Conservation (phyloP, 768 basidiomycete species). For the Suillus placidus region DNA sequence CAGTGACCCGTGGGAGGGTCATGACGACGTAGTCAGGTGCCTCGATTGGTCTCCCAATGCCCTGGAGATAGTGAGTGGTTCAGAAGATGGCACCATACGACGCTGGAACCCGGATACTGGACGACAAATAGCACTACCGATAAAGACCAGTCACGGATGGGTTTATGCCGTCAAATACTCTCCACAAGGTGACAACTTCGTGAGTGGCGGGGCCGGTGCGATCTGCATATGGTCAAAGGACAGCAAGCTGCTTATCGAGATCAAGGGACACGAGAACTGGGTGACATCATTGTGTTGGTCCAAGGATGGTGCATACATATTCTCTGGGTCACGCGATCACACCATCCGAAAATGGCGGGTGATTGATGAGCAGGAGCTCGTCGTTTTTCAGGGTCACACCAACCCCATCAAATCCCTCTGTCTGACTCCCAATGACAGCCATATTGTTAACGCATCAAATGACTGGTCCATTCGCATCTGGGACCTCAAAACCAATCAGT, state of each 20-base stretch:
- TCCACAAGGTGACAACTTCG: not conserved
- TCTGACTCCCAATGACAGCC: not conserved
- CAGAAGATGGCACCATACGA: not conserved
- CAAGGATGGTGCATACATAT: not conserved
- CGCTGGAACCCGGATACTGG: constrained; percentile 16
- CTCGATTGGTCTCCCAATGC: constrained; percentile 19
- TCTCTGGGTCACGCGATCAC: not conserved
- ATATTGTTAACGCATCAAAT: not conserved
- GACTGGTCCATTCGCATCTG: not conserved
- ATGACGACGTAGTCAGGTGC: not conserved
- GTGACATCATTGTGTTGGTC: not conserved
- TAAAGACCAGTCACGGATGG: not conserved
- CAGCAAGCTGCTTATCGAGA: not conserved
- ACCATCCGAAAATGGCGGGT: not conserved
- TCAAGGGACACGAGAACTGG: not conserved
- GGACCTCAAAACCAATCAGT: not conserved
- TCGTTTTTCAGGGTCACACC: not conserved
- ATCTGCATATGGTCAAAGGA: not conserved
- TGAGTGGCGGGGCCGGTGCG: not conserved
- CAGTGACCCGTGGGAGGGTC: not conserved
- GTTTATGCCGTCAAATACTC: not conserved
- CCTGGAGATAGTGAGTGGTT: constrained; percentile 17
- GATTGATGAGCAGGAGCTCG: not conserved
- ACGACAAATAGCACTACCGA: not conserved
- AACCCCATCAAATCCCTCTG: not conserved